phyloP scores from a whole-genome alignment of 2,329 filamentous ascomycete species.

The Claviceps africana region DNA sequence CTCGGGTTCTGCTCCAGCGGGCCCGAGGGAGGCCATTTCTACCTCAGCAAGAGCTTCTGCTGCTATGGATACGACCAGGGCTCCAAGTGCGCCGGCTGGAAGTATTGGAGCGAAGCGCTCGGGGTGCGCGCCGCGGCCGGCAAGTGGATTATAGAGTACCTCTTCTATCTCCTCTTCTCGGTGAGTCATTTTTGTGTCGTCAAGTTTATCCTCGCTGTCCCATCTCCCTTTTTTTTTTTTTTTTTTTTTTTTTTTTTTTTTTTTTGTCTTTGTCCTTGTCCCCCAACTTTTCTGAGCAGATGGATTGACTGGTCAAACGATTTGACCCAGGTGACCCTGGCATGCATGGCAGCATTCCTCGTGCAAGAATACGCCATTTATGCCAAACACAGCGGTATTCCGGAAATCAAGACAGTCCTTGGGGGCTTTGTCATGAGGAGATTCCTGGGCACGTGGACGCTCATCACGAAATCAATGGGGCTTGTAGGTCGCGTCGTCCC shows the following conservation, averaged over 20 bases:
- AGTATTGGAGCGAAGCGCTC: constrained; percentile 65
- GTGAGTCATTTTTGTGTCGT: too few relatives aligned
- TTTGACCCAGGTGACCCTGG: constrained; percentile 53
- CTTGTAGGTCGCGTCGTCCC: constrained; percentile 39
- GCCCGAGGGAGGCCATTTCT: constrained; percentile 70
- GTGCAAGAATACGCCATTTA: constrained; percentile 76
- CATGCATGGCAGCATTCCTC: constrained; percentile 60
- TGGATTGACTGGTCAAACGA: not conserved
- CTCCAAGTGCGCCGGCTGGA: constrained; percentile 76
- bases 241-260: too few relatives aligned
- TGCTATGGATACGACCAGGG: constrained; percentile 82
- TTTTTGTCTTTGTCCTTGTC: too few relatives aligned
- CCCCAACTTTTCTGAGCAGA: not conserved
- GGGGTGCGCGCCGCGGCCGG: constrained; percentile 52
- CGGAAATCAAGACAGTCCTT: constrained; percentile 92
- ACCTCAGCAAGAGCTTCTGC: constrained; percentile 82
- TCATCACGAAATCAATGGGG: constrained; percentile 79
- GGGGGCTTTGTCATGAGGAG: constrained; percentile 84
- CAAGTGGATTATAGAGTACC: constrained; percentile 71
- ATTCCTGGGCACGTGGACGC: constrained; percentile 78
- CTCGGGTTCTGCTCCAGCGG: constrained; percentile 69
- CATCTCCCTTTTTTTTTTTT: too few relatives aligned
- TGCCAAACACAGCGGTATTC: constrained; percentile 89
- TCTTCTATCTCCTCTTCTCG: constrained; percentile 74
- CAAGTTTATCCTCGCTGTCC: too few relatives aligned